Conservation (phyloP, 495 filamentous ascomycete species). For the Parathielavia appendiculata region DNA sequence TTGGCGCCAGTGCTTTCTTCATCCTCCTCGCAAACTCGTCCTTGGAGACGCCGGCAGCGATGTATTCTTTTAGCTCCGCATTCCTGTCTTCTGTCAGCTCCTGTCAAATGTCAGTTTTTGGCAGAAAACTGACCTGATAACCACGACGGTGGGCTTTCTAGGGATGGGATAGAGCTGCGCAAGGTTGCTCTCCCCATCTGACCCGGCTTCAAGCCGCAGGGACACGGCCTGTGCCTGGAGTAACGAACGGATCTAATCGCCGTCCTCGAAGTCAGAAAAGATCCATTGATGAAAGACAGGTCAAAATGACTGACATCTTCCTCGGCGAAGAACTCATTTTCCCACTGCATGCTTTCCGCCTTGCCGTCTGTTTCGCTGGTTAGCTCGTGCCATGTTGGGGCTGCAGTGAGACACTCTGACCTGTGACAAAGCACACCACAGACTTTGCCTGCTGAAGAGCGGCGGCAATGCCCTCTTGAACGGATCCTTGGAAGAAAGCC, state of each 20-base stretch:
- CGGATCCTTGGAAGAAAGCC: constrained; percentile 68
- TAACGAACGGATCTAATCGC: constrained; percentile 38
- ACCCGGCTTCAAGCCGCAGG: constrained; percentile 63
- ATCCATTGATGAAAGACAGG: neutral
- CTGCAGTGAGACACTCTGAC: constrained; percentile 22
- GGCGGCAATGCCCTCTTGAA: constrained; percentile 70
- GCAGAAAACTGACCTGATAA: constrained; percentile 58
- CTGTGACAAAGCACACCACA: constrained; percentile 48
- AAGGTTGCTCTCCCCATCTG: constrained; percentile 73
- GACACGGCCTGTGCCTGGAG: constrained; percentile 57
- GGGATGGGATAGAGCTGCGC: constrained; percentile 72
- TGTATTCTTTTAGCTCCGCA: constrained; percentile 59
- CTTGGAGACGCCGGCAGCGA: constrained; percentile 53
- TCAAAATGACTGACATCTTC: constrained; percentile 43
- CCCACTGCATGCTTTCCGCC: constrained; percentile 66
- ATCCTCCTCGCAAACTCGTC: constrained; percentile 54
- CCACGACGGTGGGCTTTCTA: constrained; percentile 65
- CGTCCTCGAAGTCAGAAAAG: constrained; percentile 1
- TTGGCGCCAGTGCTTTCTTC: constrained; percentile 31
- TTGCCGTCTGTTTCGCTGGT: constrained; percentile 49
- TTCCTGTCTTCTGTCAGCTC: constrained; percentile 37
- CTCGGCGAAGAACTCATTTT: constrained; percentile 63
- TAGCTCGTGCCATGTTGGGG: constrained; percentile 1
- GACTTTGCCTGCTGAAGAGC: constrained; percentile 58
- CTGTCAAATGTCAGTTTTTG: neutral